phyloP scores from a whole-genome alignment of 257 asterid species.

The Solanum phureja region DNA sequence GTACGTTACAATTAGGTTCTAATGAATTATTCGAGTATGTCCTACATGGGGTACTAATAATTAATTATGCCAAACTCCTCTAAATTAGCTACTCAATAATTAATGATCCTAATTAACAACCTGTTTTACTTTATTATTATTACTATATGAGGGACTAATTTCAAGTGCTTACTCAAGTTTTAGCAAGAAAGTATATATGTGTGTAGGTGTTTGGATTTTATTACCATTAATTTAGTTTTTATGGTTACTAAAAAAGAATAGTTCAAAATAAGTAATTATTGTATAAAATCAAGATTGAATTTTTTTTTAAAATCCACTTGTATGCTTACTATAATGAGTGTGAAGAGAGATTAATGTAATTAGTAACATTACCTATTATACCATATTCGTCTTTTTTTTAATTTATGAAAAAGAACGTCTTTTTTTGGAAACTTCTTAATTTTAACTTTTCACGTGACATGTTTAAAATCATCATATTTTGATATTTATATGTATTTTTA shows the following conservation, averaged over 20 bases:
- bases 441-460: accelerated
- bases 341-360: not conserved
- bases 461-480: not conserved
- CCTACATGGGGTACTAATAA: not conserved
- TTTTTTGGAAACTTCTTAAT: not conserved
- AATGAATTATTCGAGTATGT: not conserved
- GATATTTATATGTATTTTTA: accelerated
- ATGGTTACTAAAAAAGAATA: not conserved
- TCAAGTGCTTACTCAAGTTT: not conserved
- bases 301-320: not conserved
- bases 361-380: not conserved
- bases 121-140: not conserved
- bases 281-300: not conserved
- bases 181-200: not conserved
- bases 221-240: not conserved
- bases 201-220: not conserved
- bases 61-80: not conserved
- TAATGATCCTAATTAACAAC: not conserved
- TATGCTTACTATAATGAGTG: not conserved
- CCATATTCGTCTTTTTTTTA: not conserved
- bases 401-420: accelerated
- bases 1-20: not conserved
- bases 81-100: not conserved
- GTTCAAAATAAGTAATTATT: not conserved
- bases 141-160: not conserved